These are phyloP conservation scores for Zoysia pacifica DNA, from an alignment of 176 grass and related monocot genomes.

Conservation along the genomic window DNA sequence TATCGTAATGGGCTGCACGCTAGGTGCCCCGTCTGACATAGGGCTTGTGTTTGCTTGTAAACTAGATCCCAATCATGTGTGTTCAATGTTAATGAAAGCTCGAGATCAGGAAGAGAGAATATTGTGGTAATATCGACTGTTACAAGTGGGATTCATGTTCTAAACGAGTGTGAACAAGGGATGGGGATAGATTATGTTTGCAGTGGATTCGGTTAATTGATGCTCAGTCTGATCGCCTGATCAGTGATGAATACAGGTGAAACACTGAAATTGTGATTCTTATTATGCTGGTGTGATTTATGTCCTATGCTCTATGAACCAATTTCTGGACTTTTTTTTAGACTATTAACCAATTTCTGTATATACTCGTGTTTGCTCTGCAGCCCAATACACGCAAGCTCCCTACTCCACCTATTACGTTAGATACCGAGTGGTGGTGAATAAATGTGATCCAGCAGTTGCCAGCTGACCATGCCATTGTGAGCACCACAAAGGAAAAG, in stretches of 20 bases:
- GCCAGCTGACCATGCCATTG: conserved; percentile 15
- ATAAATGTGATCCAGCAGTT: conserved; percentile 18
- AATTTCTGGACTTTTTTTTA: too few species aligned
- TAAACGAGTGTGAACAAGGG: neutral
- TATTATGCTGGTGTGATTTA: neutral
- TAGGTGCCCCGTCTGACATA: neutral
- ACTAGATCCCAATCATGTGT: neutral
- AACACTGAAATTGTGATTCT: neutral
- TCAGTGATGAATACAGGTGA: neutral
- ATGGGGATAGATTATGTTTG: neutral
- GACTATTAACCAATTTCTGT: neutral
- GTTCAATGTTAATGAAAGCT: neutral
- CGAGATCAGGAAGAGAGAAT: neutral
- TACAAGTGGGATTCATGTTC: conserved; percentile 13
- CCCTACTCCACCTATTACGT: conserved; percentile 7
- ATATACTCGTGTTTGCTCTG: neutral
- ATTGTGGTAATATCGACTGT: conserved; percentile 7
- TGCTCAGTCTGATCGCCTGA: neutral
- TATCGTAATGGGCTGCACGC: neutral
- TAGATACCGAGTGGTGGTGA: conserved; percentile 17
- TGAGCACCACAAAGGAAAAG: conserved; percentile 2
- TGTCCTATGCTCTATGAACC: neutral
- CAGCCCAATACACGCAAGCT: neutral
- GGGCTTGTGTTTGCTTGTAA: neutral
- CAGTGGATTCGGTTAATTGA: neutral